These are phyloP conservation scores for Colletotrichum sp. DNA, from an alignment of 2,329 filamentous ascomycete species.

Conservation along the genomic window DNA sequence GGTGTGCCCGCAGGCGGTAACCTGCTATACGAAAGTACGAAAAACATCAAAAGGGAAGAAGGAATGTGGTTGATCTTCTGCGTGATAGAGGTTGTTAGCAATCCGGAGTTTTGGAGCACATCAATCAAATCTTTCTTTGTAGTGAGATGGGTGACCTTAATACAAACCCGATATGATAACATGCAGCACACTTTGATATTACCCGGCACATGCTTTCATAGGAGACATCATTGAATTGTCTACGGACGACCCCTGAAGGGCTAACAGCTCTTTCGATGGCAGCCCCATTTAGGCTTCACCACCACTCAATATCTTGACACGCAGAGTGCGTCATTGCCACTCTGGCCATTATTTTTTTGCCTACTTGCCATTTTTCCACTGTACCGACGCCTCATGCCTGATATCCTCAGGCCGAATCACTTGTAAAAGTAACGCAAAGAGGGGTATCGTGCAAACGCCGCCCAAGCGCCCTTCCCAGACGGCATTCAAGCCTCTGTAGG, in stretches of 20 bases:
- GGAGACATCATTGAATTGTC: not conserved
- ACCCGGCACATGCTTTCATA: not conserved
- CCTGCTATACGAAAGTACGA: no score
- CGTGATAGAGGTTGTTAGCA: not conserved
- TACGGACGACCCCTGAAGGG: not conserved
- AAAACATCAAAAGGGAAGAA: no score
- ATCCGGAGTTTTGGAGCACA: not conserved
- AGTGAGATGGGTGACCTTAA: not conserved
- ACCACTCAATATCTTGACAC: not conserved
- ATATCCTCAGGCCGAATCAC: conserved; percentile 11
- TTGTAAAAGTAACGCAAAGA: conserved; percentile 20
- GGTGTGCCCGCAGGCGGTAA: no score
- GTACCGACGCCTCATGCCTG: conserved; percentile 13
- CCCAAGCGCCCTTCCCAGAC: not conserved
- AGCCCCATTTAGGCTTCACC: not conserved
- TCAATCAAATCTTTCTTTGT: not conserved
- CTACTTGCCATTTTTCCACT: conserved; percentile 19
- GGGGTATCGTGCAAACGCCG: conserved; percentile 19
- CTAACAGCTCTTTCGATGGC: not conserved
- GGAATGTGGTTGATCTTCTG: not conserved
- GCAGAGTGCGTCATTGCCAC: not conserved
- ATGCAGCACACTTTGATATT: not conserved
- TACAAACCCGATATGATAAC: not conserved
- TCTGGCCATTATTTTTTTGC: conserved; percentile 4
- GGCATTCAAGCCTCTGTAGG: not conserved